Percentiles rank a stretch among this genome's conserved stretches.
Conservation (phyloP, 1,139 yeast genomes). For the Suhomyces ambrosiae region DNA sequence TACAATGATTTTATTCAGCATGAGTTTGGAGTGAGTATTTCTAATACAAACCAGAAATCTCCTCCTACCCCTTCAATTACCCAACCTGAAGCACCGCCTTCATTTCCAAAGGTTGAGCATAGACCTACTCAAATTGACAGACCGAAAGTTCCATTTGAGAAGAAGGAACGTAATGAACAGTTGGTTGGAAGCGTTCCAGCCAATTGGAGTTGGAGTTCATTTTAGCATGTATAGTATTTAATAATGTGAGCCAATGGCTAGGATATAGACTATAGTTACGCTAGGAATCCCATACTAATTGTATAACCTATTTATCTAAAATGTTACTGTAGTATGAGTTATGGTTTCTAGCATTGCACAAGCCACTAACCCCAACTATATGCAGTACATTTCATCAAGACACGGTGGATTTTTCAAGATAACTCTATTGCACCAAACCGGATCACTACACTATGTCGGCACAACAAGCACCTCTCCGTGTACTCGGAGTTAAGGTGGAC, state of each 20-base stretch:
- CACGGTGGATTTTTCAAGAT: constrained; percentile 15
- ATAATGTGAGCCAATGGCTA: no score
- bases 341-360: no score
- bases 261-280: no score
- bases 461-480: constrained; percentile 19
- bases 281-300: no score
- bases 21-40: constrained; percentile 39
- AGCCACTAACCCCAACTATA: no score
- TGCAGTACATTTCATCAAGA: constrained; percentile 11
- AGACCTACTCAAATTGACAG: constrained; percentile 4
- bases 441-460: constrained; percentile 8
- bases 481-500: constrained; percentile 41
- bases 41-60: constrained; percentile 3
- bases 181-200: constrained; percentile 64
- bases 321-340: no score
- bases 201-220: constrained; percentile 81
- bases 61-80: background rate
- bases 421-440: background rate
- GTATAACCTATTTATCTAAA: no score
- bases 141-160: constrained; percentile 10
- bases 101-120: constrained; percentile 7
- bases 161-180: constrained; percentile 26
- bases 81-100: background rate
- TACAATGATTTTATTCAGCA: constrained; percentile 55
- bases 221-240: constrained; percentile 39